A percentile compares a stretch with the other conserved stretches of the same genome.
Conservation (phyloP, 2,329 filamentous ascomycete species). For the Aquanectria penicillioides region DNA sequence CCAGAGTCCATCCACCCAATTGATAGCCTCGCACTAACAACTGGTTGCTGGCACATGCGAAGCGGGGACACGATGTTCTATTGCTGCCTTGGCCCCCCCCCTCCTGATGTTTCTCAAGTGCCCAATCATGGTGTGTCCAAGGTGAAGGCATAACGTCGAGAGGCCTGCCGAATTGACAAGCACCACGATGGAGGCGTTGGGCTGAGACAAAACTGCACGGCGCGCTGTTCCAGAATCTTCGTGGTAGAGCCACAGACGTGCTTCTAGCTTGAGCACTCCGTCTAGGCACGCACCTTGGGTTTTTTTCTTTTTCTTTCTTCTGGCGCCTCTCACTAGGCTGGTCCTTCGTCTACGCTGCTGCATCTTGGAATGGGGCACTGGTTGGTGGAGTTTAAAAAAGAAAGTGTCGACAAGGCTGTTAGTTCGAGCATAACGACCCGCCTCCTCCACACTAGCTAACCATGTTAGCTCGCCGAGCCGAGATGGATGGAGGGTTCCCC, state of each 20-base stretch:
- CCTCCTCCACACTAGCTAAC: neutral
- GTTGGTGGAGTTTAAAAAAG: neutral
- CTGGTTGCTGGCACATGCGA: neutral
- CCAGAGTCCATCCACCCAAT: too few relatives aligned
- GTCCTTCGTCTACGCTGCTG: too few relatives aligned
- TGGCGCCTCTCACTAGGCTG: too few relatives aligned
- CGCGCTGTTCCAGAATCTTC: slow-evolving; percentile 14
- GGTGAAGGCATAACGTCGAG: slow-evolving; percentile 2
- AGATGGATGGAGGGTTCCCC: neutral
- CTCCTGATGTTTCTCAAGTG: slow-evolving; percentile 1
- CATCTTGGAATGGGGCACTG: neutral
- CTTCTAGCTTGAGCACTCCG: too few relatives aligned
- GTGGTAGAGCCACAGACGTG: neutral
- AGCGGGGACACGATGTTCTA: too few relatives aligned
- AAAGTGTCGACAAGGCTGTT: slow-evolving; percentile 3
- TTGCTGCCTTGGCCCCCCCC: neutral
- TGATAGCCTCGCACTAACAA: neutral
- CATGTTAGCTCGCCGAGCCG: slow-evolving; percentile 12
- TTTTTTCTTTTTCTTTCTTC: too few relatives aligned
- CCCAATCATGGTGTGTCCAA: neutral
- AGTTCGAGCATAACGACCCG: neutral
- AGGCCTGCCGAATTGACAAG: neutral
- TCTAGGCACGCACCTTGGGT: too few relatives aligned
- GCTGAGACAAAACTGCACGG: neutral
- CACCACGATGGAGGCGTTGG: neutral